Percentiles rank a stretch among this genome's conserved stretches.
phyloP scores from a whole-genome alignment of 495 filamentous ascomycete species.

The Xylaria intraflava region DNA sequence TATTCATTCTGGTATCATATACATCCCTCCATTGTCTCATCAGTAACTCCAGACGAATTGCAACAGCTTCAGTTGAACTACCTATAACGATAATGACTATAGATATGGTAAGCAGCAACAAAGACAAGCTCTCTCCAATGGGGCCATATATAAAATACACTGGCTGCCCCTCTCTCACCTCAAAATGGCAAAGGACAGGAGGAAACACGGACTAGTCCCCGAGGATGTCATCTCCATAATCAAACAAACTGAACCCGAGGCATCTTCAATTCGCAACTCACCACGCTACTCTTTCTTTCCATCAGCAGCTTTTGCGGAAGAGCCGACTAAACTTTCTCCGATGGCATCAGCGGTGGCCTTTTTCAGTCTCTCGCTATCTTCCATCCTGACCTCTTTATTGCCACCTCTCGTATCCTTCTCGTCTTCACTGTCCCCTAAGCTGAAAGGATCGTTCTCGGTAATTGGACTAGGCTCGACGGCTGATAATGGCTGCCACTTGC shows the following conservation, averaged over 20 bases:
- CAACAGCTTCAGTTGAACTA: too few relatives aligned
- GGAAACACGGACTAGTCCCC: neutral
- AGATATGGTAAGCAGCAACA: too few relatives aligned
- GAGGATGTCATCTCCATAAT: neutral
- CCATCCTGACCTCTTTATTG: constrained; percentile 47
- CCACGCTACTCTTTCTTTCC: constrained; percentile 13
- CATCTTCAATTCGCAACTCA: neutral
- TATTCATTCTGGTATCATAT: too few relatives aligned
- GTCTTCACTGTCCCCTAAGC: constrained; percentile 90
- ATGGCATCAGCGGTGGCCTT: constrained; percentile 62
- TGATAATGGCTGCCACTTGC: constrained; percentile 95
- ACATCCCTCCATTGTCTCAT: too few relatives aligned
- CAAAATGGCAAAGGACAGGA: neutral
- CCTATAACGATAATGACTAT: too few relatives aligned
- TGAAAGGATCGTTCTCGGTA: constrained; percentile 91
- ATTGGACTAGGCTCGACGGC: constrained; percentile 82
- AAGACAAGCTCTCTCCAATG: too few relatives aligned
- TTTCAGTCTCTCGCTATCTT: constrained; percentile 65
- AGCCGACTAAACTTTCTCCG: constrained; percentile 43
- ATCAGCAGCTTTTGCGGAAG: constrained; percentile 18
- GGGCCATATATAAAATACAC: neutral
- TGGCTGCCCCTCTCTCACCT: neutral
- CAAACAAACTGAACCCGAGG: neutral
- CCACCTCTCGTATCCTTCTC: constrained; percentile 70
- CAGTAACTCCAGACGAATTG: too few relatives aligned